Percentiles rank a stretch among this genome's conserved stretches.
phyloP scores from a whole-genome alignment of 345 rosid genomes.

The Trapa bicornis region DNA sequence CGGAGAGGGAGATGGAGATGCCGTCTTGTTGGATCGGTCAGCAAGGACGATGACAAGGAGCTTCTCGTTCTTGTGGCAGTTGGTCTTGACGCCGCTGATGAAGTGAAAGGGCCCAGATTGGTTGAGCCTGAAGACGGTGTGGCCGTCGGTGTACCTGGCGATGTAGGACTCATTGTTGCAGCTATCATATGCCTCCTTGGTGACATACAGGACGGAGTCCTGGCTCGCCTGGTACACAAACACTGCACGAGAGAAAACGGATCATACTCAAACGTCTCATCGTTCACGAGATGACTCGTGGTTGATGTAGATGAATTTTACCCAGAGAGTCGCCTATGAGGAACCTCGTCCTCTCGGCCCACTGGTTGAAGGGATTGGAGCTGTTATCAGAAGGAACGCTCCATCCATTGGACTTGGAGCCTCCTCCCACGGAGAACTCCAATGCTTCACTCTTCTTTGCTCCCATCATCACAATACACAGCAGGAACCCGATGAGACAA shows the following conservation, averaged over 20 bases:
- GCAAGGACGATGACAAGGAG: slow-evolving; percentile 49
- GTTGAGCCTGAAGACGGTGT: slow-evolving; percentile 42
- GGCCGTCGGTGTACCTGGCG: slow-evolving; percentile 31
- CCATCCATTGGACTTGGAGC: slow-evolving; percentile 35
- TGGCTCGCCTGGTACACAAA: slow-evolving; percentile 38
- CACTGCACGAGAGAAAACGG: slow-evolving; percentile 24
- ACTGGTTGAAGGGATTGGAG: slow-evolving; percentile 27
- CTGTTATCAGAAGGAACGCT: slow-evolving; percentile 25
- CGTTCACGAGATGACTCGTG: too few species aligned
- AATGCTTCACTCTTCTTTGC: slow-evolving; percentile 31
- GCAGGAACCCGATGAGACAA: slow-evolving; percentile 21
- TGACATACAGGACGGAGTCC: slow-evolving; percentile 69
- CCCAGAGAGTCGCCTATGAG: slow-evolving; percentile 69
- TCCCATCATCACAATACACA: slow-evolving; percentile 22
- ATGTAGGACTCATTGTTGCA: slow-evolving; percentile 37
- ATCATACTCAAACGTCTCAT: not conserved
- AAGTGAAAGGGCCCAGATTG: slow-evolving; percentile 52
- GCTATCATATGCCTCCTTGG: slow-evolving; percentile 35
- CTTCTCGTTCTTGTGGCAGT: slow-evolving; percentile 63
- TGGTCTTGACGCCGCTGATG: slow-evolving; percentile 66
- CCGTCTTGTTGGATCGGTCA: slow-evolving; percentile 30
- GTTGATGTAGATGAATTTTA: slow-evolving; percentile 6
- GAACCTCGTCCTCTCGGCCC: slow-evolving; percentile 75
- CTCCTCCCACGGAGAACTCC: slow-evolving; percentile 51
- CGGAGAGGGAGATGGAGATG: slow-evolving; percentile 17